Evolutionary conservation across 2,329 filamentous ascomycete genomes (phyloP).

Genomic region (Elsinoe necatrix): DNA sequence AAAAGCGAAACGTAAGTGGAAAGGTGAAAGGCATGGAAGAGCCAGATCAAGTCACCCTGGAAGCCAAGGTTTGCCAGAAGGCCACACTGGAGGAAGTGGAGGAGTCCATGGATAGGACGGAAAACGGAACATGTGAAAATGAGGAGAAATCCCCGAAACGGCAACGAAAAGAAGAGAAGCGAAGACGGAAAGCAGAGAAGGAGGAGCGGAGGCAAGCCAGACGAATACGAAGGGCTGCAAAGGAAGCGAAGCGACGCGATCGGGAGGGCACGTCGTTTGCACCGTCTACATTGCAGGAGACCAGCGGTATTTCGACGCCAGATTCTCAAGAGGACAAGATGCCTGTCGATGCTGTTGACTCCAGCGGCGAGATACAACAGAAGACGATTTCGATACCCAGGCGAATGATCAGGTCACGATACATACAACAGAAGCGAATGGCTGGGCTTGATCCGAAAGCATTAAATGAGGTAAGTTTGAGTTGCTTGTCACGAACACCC

Average conservation of each 20-base stretch:
- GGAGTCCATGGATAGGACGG: conserved; percentile 20
- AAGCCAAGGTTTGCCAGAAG: too few relatives aligned
- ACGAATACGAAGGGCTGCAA: conserved; percentile 37
- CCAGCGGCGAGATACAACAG: background rate
- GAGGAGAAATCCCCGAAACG: conserved; percentile 27
- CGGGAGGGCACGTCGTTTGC: background rate
- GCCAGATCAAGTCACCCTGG: background rate
- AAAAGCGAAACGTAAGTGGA: conserved; percentile 20
- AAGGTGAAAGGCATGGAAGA: conserved; percentile 1
- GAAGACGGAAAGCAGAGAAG: conserved; percentile 37
- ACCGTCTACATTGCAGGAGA: background rate
- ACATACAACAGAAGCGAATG: conserved; percentile 81
- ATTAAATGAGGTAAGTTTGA: conserved; percentile 63
- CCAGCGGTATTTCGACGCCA: background rate
- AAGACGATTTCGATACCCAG: conserved; percentile 17
- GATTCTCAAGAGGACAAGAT: background rate
- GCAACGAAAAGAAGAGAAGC: conserved; percentile 28
- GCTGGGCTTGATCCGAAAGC: conserved; percentile 74
- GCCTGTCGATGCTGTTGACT: background rate
- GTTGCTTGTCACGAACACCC: background rate
- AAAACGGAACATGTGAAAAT: background rate
- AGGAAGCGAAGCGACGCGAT: conserved; percentile 29
- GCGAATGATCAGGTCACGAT: conserved; percentile 62
- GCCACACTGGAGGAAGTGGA: too few relatives aligned
- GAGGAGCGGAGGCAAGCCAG: conserved; percentile 45